Evolutionary conservation across 1,284 basidiomycete species (phyloP).

Genomic region (Pisolithus thermaeus): DNA sequence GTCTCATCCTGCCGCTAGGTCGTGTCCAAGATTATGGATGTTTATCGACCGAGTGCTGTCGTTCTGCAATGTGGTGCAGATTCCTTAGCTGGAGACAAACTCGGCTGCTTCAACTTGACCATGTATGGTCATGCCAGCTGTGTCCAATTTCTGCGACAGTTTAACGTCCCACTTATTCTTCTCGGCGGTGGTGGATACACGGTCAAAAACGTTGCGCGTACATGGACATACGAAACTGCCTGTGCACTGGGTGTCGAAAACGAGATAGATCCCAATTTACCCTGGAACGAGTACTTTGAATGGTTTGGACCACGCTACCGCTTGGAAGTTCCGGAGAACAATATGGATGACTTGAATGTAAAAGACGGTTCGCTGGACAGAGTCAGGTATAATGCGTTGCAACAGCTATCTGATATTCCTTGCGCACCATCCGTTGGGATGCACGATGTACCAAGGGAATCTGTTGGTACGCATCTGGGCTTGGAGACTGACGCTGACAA

Average conservation of each 20-base stretch:
- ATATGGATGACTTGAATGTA: conserved; percentile 92
- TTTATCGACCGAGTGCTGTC: conserved; percentile 85
- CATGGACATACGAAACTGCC: conserved; percentile 97
- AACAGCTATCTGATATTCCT: conserved; percentile 73
- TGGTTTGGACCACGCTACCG: conserved; percentile 97
- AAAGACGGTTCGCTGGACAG: conserved; percentile 77
- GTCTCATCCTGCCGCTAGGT: conserved; percentile 44
- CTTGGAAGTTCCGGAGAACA: conserved; percentile 85
- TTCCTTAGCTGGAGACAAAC: conserved; percentile 91
- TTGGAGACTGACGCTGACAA: conserved; percentile 33
- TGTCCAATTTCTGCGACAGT: conserved; percentile 80
- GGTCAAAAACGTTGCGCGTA: conserved; percentile 89
- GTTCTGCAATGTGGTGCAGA: conserved; percentile 96
- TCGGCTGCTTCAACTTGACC: conserved; percentile 94
- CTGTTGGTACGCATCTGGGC: conserved; percentile 57
- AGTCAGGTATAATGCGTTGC: conserved; percentile 75
- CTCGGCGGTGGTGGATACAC: conserved; percentile 98
- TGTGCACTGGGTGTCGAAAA: conserved; percentile 83
- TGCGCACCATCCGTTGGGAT: conserved; percentile 86
- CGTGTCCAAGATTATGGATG: conserved; percentile 83
- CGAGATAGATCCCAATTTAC: conserved; percentile 76
- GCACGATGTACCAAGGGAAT: conserved; percentile 75
- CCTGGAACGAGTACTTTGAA: conserved; percentile 96
- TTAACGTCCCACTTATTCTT: conserved; percentile 85
- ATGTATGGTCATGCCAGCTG: conserved; percentile 94